Evolutionary conservation across 768 basidiomycete genomes (phyloP).

Genomic region (Psilocybe cubensis): DNA sequence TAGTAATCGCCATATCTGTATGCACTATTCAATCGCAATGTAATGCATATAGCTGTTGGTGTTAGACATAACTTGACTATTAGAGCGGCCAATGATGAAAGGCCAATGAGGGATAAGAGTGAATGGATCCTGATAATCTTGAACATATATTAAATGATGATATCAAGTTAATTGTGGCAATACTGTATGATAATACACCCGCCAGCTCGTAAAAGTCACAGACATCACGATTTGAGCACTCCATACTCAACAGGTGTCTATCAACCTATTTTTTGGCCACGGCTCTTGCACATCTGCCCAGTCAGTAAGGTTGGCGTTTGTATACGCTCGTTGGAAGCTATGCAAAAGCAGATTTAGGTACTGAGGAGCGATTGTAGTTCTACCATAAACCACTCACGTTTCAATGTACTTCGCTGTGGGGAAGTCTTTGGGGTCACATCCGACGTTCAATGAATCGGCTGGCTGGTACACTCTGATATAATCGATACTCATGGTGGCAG

Average conservation of each 20-base stretch:
- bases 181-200: neutral
- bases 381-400: constrained; percentile 43
- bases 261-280: constrained; percentile 43
- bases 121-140: too few species aligned
- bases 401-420: constrained; percentile 82
- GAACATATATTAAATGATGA: too few species aligned
- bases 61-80: too few species aligned
- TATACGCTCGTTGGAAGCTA: constrained; percentile 43
- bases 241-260: constrained; percentile 15
- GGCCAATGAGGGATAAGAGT: too few species aligned
- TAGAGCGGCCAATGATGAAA: too few species aligned
- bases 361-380: neutral
- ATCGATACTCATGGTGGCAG: constrained; percentile 72
- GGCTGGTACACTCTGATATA: constrained; percentile 81
- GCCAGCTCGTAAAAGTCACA: constrained; percentile 2
- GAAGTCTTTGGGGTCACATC: constrained; percentile 71
- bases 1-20: too few species aligned
- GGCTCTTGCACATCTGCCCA: constrained; percentile 41
- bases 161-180: neutral
- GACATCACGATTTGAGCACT: neutral
- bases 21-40: too few species aligned
- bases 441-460: constrained; percentile 50
- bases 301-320: constrained; percentile 44
- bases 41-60: too few species aligned
- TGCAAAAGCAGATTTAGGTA: neutral